phyloP scores from a whole-genome alignment of 352 stramenopile genomes.

The Thraustochytrium aureum region DNA sequence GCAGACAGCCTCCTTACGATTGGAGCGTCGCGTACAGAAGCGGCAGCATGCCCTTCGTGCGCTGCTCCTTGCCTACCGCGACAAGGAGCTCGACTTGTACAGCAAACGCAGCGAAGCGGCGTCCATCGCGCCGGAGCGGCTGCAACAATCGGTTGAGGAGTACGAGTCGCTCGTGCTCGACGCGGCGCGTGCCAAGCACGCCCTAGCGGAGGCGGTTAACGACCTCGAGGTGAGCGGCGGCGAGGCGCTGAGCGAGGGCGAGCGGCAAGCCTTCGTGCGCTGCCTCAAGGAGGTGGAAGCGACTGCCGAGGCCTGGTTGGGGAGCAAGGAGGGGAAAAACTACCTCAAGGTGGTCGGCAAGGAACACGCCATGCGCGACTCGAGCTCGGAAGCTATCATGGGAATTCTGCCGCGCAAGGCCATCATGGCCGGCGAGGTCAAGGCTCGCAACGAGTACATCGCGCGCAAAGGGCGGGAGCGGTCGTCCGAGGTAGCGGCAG shows the following conservation, averaged over 20 bases:
- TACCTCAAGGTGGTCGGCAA: slow-evolving; percentile 21
- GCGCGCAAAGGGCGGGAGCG: slow-evolving; percentile 16
- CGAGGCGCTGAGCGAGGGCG: not conserved
- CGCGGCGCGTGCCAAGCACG: slow-evolving; percentile 9
- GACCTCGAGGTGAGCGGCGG: slow-evolving; percentile 14
- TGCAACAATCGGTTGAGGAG: not conserved
- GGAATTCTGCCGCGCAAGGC: slow-evolving; percentile 1
- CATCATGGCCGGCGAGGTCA: not conserved
- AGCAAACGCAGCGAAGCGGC: not conserved
- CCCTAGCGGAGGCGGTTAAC: slow-evolving; percentile 3
- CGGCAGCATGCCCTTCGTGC: not conserved
- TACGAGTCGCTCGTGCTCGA: not conserved
- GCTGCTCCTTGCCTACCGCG: not conserved
- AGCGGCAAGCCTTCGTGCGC: slow-evolving; percentile 27
- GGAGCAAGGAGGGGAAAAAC: slow-evolving; percentile 23
- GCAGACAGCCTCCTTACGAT: not conserved
- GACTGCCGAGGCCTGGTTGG: slow-evolving; percentile 2
- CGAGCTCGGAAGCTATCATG: not conserved
- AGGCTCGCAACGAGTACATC: slow-evolving; percentile 48
- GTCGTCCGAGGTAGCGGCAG: slow-evolving; percentile 1
- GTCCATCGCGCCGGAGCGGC: not conserved
- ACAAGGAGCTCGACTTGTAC: not conserved
- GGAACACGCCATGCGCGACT: slow-evolving; percentile 23
- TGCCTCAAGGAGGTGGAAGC: slow-evolving; percentile 1
- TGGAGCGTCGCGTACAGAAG: too few species aligned